Evolutionary conservation across 1,139 yeast species (phyloP), one percentile per base, ranked within the genome.

Genomic region (Kodamaea suecica): DNA sequence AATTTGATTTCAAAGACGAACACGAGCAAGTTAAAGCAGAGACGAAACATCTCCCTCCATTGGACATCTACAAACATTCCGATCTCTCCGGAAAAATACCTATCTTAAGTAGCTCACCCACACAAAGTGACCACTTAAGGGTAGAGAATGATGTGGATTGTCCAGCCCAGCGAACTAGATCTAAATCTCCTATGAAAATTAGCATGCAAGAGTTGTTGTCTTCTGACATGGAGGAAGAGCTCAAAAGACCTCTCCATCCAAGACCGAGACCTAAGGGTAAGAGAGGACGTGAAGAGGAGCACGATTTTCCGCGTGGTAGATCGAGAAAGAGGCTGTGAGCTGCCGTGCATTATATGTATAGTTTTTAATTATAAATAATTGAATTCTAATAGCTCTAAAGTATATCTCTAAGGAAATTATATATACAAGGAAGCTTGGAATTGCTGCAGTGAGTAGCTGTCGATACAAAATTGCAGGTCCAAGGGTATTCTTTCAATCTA

Each of bases 141-240:
- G 21, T 19, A 9, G 21, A 19, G 21, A 19, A 9, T 9, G 15
- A 11, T 12, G 15, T n/a, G 8, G 28, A 25, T 13, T 11, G 28
- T 13, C 73, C 73, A 2, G 69, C 73, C 1, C 47, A 52, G 13
- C 42, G 73, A 33, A 69, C 73, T 1, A 46, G 74, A 34, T 66
- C 73, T 2, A 65, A 63, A 41, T 67, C 73, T 1, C 74, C 74
- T 0, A 44, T 67, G 39, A 68, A 68, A 41, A 50, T 59, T 33
- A 52, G 59, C 24, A 45, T 65, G 31, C 47, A 49, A 29, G 67
- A 66, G 30, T 47, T 64, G 5, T 35, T 58, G 5, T 40, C 50
- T 9, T 43, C 55, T 0, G 61, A 55, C 10, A 44, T 43, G 38
- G 60, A 43, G 12, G 59, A 47, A 29, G 50, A 47, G 5, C 34